Evolutionary conservation across 2,329 filamentous ascomycete species (phyloP), one percentile per base, ranked within the genome.

Genomic region (Periconia sp.): DNA sequence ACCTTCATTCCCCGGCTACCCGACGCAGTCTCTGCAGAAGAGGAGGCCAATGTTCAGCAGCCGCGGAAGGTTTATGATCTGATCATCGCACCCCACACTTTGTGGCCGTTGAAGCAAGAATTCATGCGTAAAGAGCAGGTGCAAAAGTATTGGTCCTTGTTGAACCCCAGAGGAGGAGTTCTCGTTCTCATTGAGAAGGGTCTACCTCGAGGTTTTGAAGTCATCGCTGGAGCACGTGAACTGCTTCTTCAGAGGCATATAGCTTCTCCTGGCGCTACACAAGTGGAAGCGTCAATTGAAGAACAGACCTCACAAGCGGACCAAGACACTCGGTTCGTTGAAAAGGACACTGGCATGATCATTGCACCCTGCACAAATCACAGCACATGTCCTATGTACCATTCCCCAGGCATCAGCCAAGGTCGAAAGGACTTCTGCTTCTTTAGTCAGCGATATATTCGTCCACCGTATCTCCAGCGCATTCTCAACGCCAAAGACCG

Each of bases 1-100:
- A 95, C 88, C 0, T 96, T 99, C 63, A 78, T 99, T 6, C 92
- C 92, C 6, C 85, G 92, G 4, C 74, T 97, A n/a, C 94, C 94
- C 0, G 90, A 97, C 61, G 91, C 92, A 52, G 71, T 90, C 18
- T 86, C 87, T 63, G 80, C 82, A 1, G 76, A 85, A 44, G 81
- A 73, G 26, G 57, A 67, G 24, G 38, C 46, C 17, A 69, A 66
- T 35, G 39, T 49, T 9, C 56, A 56, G 53, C 56, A 74, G 59
- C 65, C 65, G 3, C 81, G 87, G 47, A 96, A 97, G 71, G 81
- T 83, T 30, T 96, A 87, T 66, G 94, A 99, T 63, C 72, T 99
- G 4, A 89, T 99, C 55, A 86, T 99, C 52, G 92, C 91, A 1
- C 89, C 91, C 2, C 90, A 99, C 64, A 80, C 86, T 4, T 78